Conservation (phyloP, 2,329 filamentous ascomycete species). For the Aspergillus sp. region DNA sequence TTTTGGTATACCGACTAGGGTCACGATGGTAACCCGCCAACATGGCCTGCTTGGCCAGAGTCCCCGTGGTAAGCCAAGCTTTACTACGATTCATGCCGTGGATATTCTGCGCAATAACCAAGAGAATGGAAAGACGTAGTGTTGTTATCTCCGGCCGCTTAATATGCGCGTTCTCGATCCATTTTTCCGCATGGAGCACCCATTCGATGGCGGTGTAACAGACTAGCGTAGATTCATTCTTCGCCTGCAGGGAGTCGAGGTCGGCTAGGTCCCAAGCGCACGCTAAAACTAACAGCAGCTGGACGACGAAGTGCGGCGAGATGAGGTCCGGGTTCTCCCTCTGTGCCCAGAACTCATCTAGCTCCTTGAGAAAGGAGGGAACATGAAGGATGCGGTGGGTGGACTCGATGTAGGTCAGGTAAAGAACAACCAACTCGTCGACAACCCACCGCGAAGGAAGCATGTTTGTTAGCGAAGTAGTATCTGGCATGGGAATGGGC, state of each 20-base stretch:
- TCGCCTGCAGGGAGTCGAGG: constrained; percentile 25
- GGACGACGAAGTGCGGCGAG: constrained; percentile 33
- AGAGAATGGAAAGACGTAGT: constrained; percentile 53
- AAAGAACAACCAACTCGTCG: constrained; percentile 39
- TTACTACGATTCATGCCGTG: constrained; percentile 56
- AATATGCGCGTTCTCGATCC: constrained; percentile 74
- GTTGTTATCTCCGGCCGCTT: constrained; percentile 53
- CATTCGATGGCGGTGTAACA: constrained; percentile 58
- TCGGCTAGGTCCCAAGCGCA: constrained; percentile 41
- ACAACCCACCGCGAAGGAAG: constrained; percentile 36
- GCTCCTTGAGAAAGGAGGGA: constrained; percentile 40
- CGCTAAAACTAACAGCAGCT: constrained; percentile 39
- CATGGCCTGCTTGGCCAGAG: constrained; percentile 54
- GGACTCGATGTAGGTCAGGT: constrained; percentile 41
- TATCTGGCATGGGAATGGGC: constrained; percentile 31
- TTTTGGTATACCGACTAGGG: constrained; percentile 30
- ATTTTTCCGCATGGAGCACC: constrained; percentile 84
- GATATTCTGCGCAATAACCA: constrained; percentile 51
- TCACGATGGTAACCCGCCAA: constrained; percentile 53
- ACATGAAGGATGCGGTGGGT: constrained; percentile 42
- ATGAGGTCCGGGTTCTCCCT: constrained; percentile 25
- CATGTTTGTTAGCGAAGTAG: constrained; percentile 29
- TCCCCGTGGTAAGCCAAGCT: constrained; percentile 52
- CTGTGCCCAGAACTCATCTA: constrained; percentile 36
- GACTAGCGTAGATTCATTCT: constrained; percentile 26